These are phyloP conservation scores for Pseudocercospora cruenta DNA, from an alignment of 2,329 filamentous ascomycete species.

Conservation along the genomic window DNA sequence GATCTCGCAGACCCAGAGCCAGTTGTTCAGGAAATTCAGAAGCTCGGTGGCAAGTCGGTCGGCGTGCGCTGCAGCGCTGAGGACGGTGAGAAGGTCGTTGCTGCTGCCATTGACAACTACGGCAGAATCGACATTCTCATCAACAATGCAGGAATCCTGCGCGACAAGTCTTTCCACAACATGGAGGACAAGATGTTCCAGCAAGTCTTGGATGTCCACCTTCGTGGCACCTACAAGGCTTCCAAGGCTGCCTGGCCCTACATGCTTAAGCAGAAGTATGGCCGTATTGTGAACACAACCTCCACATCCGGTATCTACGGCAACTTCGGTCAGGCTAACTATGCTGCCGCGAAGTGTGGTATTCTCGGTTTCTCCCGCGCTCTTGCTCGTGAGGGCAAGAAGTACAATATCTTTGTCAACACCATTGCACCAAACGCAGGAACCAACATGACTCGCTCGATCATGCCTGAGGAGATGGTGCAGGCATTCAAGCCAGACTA, in stretches of 20 bases:
- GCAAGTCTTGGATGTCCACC: slow-evolving; percentile 86
- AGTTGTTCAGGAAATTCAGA: slow-evolving; percentile 90
- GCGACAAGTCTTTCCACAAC: slow-evolving; percentile 97
- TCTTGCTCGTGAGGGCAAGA: slow-evolving; percentile 86
- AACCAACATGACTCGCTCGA: slow-evolving; percentile 89
- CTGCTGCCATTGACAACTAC: slow-evolving; percentile 89
- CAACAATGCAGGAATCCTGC: slow-evolving; percentile 97
- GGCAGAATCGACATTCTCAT: slow-evolving; percentile 92
- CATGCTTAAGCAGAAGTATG: slow-evolving; percentile 98
- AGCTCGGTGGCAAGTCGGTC: slow-evolving; percentile 83
- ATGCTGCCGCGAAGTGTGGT: slow-evolving; percentile 71
- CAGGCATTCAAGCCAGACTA: slow-evolving; percentile 99
- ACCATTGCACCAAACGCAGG: slow-evolving; percentile 97
- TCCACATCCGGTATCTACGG: slow-evolving; percentile 97
- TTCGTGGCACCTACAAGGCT: slow-evolving; percentile 92
- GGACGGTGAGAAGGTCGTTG: slow-evolving; percentile 87
- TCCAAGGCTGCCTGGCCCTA: slow-evolving; percentile 98
- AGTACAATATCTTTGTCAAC: slow-evolving; percentile 98
- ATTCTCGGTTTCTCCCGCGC: slow-evolving; percentile 95
- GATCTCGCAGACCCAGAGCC: slow-evolving; percentile 90
- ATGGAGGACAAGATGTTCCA: slow-evolving; percentile 97
- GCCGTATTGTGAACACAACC: slow-evolving; percentile 93
- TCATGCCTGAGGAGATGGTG: slow-evolving; percentile 95
- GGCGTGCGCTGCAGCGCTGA: slow-evolving; percentile 93
- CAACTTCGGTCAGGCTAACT: slow-evolving; percentile 99